Conservation (phyloP, 352 stramenopile genomes). For the Globisporangium nunn region DNA sequence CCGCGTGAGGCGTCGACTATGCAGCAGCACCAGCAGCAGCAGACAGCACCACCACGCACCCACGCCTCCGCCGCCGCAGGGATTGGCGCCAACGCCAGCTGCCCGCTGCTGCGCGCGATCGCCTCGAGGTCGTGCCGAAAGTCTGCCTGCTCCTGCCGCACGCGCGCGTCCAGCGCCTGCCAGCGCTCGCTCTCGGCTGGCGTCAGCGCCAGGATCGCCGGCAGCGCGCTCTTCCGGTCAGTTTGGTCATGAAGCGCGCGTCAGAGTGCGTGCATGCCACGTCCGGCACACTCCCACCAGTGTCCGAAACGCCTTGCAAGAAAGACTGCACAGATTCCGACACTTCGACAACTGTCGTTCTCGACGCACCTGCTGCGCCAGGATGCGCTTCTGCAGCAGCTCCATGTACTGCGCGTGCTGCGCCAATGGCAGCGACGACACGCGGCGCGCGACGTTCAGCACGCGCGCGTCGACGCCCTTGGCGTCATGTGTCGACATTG, state of each 20-base stretch:
- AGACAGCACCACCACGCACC: conserved; percentile 13
- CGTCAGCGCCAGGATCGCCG: conserved; percentile 42
- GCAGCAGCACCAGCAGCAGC: too few relatives aligned
- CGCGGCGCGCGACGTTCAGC: conserved; percentile 27
- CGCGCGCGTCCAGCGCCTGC: conserved; percentile 26
- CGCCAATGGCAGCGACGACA: conserved; percentile 38
- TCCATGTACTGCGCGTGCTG: conserved; percentile 48
- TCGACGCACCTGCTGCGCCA: conserved; percentile 32
- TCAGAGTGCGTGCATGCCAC: too few relatives aligned
- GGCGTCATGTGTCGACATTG: conserved; percentile 6
- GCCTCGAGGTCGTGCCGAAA: conserved; percentile 15
- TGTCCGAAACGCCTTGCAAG: too few relatives aligned
- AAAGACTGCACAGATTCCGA: too few relatives aligned
- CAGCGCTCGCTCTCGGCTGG: conserved; percentile 30
- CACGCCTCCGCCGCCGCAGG: conserved; percentile 18
- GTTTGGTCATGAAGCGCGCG: too few relatives aligned
- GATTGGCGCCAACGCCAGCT: conserved; percentile 10
- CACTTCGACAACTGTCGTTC: too few relatives aligned
- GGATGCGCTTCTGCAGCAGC: conserved; percentile 33
- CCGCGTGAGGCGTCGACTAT: not conserved
- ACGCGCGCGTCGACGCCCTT: conserved; percentile 8
- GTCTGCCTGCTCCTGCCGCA: conserved; percentile 30
- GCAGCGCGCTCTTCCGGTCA: conserved; percentile 35
- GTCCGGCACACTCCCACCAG: too few relatives aligned
- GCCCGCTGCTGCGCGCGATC: conserved; percentile 17